Base-by-base conservation (phyloP, 1,284 basidiomycete species). In the Erythrobasidium hasegawianum region DNA sequence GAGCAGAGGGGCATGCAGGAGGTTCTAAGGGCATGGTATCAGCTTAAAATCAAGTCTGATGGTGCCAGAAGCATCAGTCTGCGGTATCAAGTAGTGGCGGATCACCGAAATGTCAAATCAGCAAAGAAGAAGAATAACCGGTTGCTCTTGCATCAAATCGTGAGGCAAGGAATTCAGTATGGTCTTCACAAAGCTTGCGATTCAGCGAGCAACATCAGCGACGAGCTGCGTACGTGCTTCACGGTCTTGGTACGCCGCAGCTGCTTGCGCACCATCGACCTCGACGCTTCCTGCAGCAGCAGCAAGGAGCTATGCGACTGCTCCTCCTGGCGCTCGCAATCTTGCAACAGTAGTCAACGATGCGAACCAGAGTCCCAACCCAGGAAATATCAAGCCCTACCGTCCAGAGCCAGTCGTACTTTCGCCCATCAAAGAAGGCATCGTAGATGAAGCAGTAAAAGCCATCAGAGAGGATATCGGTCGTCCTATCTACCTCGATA, bases 401-500 rank as follows among this genome's bases (percentile, higher is more conserved):
- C 40, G 24, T 14, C 58, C 64, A 10, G 68, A 71, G 43, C 59
- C 62, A 24, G 49, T 71, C 20, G 57, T 67, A n/a, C 47, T 71
- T 26, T 59, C 62, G 13, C 69, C 69, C 22, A 60, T 64, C 38
- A 59, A 59, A 24, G 55, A 56, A 22, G 33, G 55, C 24, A 47
- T 53, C 11, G 67, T 64, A 26, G 62, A 67, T 57, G 60, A 70
- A 52, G 69, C 60, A 20, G 58, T 64, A 16, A 55, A 59, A 18
- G 39, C 43, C 7, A 20, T 55, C 18, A 43, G 55, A 3, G 67
- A 68, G 50, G 57, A 59, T 38, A 47, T 68, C 13, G 74, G 70
- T 0, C 83, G 91, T 54, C 92, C 93, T 22, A 95, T 97, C 72
- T 97, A 97, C 79, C 84, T 97, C 54, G 93, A 97, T 79, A 89